phyloP scores from a whole-genome alignment of 1,284 basidiomycete genomes.

The Cryptococcus sp. region DNA sequence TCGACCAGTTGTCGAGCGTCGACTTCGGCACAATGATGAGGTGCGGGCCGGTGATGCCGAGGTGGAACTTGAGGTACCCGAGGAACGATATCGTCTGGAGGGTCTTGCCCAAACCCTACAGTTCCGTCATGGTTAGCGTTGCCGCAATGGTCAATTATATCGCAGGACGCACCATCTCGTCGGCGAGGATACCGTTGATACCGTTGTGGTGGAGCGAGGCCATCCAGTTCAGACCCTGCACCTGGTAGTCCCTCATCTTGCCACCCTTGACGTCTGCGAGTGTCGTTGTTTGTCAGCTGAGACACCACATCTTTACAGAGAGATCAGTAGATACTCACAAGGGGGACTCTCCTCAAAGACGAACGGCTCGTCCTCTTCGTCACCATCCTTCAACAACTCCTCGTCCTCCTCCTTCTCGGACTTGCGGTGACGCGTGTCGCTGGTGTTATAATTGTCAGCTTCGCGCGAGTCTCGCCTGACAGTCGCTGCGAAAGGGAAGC shows the following conservation, averaged over 20 bases:
- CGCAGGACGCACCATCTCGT: slow-evolving; percentile 70
- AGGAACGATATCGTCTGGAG: slow-evolving; percentile 98
- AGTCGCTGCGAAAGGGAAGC: no score
- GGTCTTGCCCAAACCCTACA: slow-evolving; percentile 93
- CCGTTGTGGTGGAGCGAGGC: slow-evolving; percentile 87
- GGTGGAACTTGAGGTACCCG: slow-evolving; percentile 86
- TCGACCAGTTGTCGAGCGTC: slow-evolving; percentile 93
- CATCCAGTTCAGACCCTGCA: slow-evolving; percentile 98
- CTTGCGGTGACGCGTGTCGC: slow-evolving; percentile 80
- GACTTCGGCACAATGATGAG: slow-evolving; percentile 97
- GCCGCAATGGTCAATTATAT: slow-evolving; percentile 29
- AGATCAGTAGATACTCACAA: slow-evolving; percentile 58
- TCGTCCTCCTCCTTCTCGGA: slow-evolving; percentile 99
- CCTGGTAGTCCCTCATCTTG: slow-evolving; percentile 87
- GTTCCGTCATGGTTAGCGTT: neutral
- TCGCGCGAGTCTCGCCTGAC: no score
- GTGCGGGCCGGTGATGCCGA: slow-evolving; percentile 74
- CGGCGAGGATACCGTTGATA: slow-evolving; percentile 87
- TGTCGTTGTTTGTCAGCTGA: neutral
- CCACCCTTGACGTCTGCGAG: slow-evolving; percentile 74
- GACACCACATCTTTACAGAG: neutral
- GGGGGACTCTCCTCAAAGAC: slow-evolving; percentile 89
- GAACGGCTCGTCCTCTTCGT: slow-evolving; percentile 75
- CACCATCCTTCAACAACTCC: slow-evolving; percentile 82
- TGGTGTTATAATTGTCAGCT: slow-evolving; percentile 31